These are phyloP conservation scores for Xylaria palmicola DNA, from an alignment of 495 filamentous ascomycete species.

Conservation along the genomic window DNA sequence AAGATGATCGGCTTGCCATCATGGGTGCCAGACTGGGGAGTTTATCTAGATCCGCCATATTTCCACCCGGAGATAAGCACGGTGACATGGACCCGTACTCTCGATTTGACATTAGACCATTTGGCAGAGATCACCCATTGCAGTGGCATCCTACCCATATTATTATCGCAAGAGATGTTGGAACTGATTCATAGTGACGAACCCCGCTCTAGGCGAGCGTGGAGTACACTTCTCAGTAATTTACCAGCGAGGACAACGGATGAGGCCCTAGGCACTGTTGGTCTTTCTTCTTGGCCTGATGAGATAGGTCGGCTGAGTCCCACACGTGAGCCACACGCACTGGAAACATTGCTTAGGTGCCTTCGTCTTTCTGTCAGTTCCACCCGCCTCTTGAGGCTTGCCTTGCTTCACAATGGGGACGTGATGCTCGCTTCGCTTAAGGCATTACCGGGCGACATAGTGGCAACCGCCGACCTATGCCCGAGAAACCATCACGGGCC, in stretches of 20 bases:
- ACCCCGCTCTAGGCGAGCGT: not conserved
- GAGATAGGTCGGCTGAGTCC: not conserved
- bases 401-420: not conserved
- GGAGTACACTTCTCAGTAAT: not conserved
- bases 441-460: not conserved
- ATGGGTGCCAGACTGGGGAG: not conserved
- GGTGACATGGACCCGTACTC: too few species aligned
- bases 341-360: too few species aligned
- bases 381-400: not conserved
- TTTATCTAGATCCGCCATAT: not conserved
- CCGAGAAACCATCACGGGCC: too few species aligned
- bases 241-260: not conserved
- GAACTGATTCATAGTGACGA: not conserved
- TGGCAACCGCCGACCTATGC: not conserved
- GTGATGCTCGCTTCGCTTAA: not conserved
- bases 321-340: too few species aligned
- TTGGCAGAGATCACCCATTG: not conserved
- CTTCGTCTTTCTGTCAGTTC: too few species aligned
- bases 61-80: not conserved
- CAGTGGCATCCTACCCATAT: not conserved
- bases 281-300: not conserved
- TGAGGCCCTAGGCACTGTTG: not conserved
- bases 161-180: not conserved
- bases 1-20: not conserved
- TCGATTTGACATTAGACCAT: too few species aligned